Evolutionary conservation across 345 rosid genomes (phyloP).

Genomic region (Citropsis articulata): DNA sequence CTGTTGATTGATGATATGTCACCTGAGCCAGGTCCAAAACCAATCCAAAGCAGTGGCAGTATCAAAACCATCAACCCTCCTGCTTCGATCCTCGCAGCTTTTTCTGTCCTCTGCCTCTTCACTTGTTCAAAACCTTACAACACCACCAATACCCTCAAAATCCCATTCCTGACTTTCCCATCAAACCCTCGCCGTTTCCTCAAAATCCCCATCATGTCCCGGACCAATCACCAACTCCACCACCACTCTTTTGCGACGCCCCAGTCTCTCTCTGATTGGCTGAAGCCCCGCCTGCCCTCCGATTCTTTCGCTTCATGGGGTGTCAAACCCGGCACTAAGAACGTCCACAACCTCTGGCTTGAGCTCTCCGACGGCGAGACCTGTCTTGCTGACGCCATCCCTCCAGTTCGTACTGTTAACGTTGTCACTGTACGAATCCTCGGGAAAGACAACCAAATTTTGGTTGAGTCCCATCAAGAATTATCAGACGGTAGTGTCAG

Average conservation of each 20-base stretch:
- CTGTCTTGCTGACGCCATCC: slow-evolving; percentile 59
- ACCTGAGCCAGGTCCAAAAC: neutral
- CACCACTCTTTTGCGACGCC: slow-evolving; percentile 56
- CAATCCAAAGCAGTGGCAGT: neutral
- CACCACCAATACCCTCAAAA: slow-evolving; percentile 6
- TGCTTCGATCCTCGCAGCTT: slow-evolving; percentile 33
- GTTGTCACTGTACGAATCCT: slow-evolving; percentile 62
- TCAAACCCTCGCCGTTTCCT: slow-evolving; percentile 45
- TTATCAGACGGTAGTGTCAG: slow-evolving; percentile 73
- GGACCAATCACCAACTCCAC: slow-evolving; percentile 10
- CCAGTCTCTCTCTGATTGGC: slow-evolving; percentile 87
- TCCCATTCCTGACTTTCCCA: slow-evolving; percentile 39
- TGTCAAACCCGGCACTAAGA: slow-evolving; percentile 87
- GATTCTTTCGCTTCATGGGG: slow-evolving; percentile 90
- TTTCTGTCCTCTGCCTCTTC: slow-evolving; percentile 37
- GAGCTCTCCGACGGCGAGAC: slow-evolving; percentile 85
- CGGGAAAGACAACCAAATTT: slow-evolving; percentile 35
- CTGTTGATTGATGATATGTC: slow-evolving; percentile 11
- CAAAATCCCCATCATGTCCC: slow-evolving; percentile 46
- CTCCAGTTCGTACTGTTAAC: slow-evolving; percentile 73
- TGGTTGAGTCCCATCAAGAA: slow-evolving; percentile 78
- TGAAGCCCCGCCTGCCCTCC: slow-evolving; percentile 71
- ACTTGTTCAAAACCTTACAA: slow-evolving; percentile 30
- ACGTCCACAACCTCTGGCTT: slow-evolving; percentile 95
- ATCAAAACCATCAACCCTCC: neutral